Base-by-base conservation (phyloP, 495 filamentous ascomycete genomes). In the Hypomontagnella monticulosa region DNA sequence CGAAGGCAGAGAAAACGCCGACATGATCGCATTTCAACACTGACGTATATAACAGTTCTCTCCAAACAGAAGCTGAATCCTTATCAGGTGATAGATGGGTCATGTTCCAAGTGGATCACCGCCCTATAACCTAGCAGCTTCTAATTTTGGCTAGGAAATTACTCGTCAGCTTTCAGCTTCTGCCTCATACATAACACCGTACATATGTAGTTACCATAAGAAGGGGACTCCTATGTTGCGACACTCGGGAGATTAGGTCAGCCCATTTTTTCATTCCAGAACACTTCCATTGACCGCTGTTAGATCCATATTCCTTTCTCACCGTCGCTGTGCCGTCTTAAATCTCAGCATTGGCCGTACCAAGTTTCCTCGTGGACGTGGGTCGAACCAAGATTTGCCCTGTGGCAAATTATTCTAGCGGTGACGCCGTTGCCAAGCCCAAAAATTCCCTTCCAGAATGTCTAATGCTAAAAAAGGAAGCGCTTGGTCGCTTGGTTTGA, bases 361-460 rank as follows among this genome's bases (percentile, higher is more conserved):
- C 52, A 30, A 57, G 37, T 16, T 41, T 44, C 16, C 32, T 15
- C 36, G 50, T 14, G 23, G n/a, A 40, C 16, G 44, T 57, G 48
- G 38, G 57, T 44, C 52, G 16, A 37, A 27, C 23, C 23, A 27
- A 62, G 33, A 61, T 37, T 27, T 53, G n/a, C n/a, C 47, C 47
- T 32, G 53, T 58, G 58, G 41, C 58, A 36, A 48, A 43, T 41
- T 46, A 27, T 20, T 67, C 54, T 63, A 38, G 53, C 58, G 66
- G 59, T 60, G 59, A 51, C 54, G 36, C 48, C 65, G 55, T 49
- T 56, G 42, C 59, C 56, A 63, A 68, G 41, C 12, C 4, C n/a
- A n/a, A 23, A n/a, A 46, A 43, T 34, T 53, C 0, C 20, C 34
- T 19, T 27, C 36, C 23, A 36, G 43, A 11, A 49, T 56, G 33